Conservation (phyloP, 192 early-diverging fungal genomes). For the Backusella tuberculispora region DNA sequence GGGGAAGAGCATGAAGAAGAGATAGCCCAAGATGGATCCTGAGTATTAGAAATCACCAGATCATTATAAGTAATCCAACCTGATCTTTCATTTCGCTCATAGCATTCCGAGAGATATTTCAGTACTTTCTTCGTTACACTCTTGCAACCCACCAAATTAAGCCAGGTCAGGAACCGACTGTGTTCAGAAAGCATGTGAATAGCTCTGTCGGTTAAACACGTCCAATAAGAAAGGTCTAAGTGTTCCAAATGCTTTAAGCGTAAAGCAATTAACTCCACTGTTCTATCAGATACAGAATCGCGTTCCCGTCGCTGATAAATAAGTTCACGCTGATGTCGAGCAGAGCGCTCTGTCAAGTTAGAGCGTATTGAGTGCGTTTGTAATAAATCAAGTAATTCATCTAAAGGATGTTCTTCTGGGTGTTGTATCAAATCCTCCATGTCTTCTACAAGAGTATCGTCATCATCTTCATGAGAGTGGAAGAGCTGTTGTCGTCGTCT, state of each 20-base stretch:
- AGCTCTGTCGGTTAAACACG: conserved; percentile 14
- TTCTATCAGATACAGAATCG: conserved; percentile 11
- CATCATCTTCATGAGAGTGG: conserved; percentile 1
- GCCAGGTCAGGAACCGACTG: neutral
- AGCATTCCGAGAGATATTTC: conserved; percentile 15
- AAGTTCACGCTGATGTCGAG: conserved; percentile 2
- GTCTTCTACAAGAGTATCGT: neutral
- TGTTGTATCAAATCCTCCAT: neutral
- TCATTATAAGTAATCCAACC: conserved; percentile 10
- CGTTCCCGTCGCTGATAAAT: neutral
- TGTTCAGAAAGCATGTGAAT: conserved; percentile 7
- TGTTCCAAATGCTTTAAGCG: conserved; percentile 4
- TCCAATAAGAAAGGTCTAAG: conserved; percentile 24
- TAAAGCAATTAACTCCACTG: conserved; percentile 11
- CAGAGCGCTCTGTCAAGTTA: neutral
- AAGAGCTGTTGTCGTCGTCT: neutral
- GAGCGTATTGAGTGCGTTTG: neutral
- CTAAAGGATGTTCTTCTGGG: conserved; percentile 10
- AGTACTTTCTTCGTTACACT: conserved; percentile 41
- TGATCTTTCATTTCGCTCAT: conserved; percentile 15
- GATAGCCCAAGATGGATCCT: conserved; percentile 1
- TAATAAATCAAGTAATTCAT: conserved; percentile 19
- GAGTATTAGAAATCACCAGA: conserved; percentile 11
- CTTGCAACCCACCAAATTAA: conserved; percentile 43
- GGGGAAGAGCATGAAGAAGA: conserved; percentile 6